Conservation (phyloP, 1,284 basidiomycete genomes). For the Vanrija humicola region DNA sequence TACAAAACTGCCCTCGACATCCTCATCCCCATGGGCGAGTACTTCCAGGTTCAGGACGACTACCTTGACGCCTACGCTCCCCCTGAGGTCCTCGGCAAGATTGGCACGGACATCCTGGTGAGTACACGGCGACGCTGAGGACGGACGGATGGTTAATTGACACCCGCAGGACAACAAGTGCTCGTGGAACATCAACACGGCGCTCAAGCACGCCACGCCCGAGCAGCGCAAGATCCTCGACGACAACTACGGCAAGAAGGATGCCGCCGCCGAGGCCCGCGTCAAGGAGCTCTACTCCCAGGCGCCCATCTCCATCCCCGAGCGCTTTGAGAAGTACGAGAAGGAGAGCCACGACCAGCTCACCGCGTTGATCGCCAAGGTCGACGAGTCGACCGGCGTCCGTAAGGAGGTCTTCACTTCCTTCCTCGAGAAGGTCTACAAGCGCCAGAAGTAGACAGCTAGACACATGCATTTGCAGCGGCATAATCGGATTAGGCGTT, state of each 20-base stretch:
- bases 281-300: slow-evolving; percentile 70
- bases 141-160: too few species aligned
- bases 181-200: slow-evolving; percentile 92
- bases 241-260: slow-evolving; percentile 84
- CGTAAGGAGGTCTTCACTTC: slow-evolving; percentile 76
- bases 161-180: slow-evolving; percentile 99
- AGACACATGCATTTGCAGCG: slow-evolving; percentile 20
- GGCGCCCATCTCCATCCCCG: slow-evolving; percentile 65
- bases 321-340: slow-evolving; percentile 74
- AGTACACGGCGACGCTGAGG: too few species aligned
- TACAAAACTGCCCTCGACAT: slow-evolving; percentile 80
- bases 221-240: slow-evolving; percentile 58
- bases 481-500: neutral
- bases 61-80: slow-evolving; percentile 90
- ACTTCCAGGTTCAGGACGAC: slow-evolving; percentile 99
- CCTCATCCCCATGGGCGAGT: slow-evolving; percentile 89
- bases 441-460: slow-evolving; percentile 75
- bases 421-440: slow-evolving; percentile 88
- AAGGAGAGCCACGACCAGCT: slow-evolving; percentile 66
- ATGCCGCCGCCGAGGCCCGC: slow-evolving; percentile 58
- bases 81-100: slow-evolving; percentile 90
- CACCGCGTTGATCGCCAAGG: slow-evolving; percentile 62
- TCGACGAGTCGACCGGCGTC: slow-evolving; percentile 61
- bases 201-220: slow-evolving; percentile 65
- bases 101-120: slow-evolving; percentile 88